Evolutionary conservation across 2,329 filamentous ascomycete genomes (phyloP).

Genomic region (Sporothrix luriei): DNA sequence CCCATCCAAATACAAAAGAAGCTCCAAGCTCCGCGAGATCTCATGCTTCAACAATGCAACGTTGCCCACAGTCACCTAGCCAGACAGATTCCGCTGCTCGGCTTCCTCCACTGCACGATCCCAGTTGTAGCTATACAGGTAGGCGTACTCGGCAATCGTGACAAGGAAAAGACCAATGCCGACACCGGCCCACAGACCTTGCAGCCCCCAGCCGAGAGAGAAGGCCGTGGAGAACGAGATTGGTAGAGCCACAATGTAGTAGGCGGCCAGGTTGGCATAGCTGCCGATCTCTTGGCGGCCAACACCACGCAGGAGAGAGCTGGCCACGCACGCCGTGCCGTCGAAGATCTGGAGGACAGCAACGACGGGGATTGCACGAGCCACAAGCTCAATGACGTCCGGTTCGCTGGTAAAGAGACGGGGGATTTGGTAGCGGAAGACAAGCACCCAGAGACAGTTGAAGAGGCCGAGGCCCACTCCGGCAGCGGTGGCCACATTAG

Average conservation of each 20-base stretch:
- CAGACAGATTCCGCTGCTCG: slow-evolving; percentile 50
- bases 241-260: slow-evolving; percentile 84
- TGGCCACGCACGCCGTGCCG: slow-evolving; percentile 74
- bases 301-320: slow-evolving; percentile 82
- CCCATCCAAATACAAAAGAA: not conserved
- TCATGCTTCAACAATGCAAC: not conserved
- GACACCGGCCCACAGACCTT: slow-evolving; percentile 80
- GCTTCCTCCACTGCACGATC: slow-evolving; percentile 57
- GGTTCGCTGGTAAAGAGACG: slow-evolving; percentile 74
- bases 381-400: slow-evolving; percentile 69
- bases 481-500: slow-evolving; percentile 70
- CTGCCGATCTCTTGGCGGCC: slow-evolving; percentile 88
- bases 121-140: slow-evolving; percentile 58
- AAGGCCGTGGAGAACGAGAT: slow-evolving; percentile 80
- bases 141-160: slow-evolving; percentile 57
- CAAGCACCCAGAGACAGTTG: slow-evolving; percentile 71
- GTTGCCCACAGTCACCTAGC: slow-evolving; percentile 31
- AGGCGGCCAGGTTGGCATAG: slow-evolving; percentile 81
- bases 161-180: slow-evolving; percentile 70
- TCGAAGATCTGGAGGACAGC: slow-evolving; percentile 92
- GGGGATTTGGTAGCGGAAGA: slow-evolving; percentile 72
- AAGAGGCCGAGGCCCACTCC: slow-evolving; percentile 73
- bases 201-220: slow-evolving; percentile 72
- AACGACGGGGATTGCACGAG: slow-evolving; percentile 73
- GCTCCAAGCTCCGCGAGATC: not conserved